phyloP scores from a whole-genome alignment of 2,329 filamentous ascomycete genomes.

The Stagonosporopsis tanaceti region DNA sequence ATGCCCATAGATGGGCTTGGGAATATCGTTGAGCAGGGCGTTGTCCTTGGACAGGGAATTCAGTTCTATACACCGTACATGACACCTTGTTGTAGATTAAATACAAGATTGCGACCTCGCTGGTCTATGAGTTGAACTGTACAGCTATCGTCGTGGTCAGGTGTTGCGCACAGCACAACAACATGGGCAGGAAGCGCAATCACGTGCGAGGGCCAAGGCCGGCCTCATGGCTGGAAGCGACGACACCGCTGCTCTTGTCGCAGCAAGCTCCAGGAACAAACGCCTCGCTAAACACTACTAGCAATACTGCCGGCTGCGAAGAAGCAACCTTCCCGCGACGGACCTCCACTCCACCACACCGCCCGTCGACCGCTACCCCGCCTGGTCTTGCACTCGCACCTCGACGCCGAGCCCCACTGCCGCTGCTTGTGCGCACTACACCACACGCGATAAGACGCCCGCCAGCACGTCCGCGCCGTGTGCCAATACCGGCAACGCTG shows the following conservation, averaged over 20 bases:
- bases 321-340: not conserved
- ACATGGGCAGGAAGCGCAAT: not conserved
- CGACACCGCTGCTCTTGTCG: conserved; percentile 5
- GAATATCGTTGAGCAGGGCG: conserved; percentile 8
- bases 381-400: conserved; percentile 13
- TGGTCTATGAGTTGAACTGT: not conserved
- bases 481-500: not conserved
- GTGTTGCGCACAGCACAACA: not conserved
- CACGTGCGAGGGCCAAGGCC: conserved; percentile 19
- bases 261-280: conserved; percentile 2
- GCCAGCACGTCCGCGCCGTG: not conserved
- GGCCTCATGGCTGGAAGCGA: conserved; percentile 15
- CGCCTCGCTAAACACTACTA: not conserved
- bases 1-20: not conserved
- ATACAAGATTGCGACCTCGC: not conserved
- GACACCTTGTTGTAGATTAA: conserved; percentile 11
- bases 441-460: conserved; percentile 15
- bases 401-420: conserved; percentile 20
- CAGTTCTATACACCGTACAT: conserved; percentile 4
- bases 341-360: conserved; percentile 2
- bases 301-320: not conserved
- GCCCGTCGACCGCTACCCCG: conserved; percentile 16
- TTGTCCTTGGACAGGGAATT: conserved; percentile 4
- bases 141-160: not conserved
- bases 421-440: conserved; percentile 15